Conservation (phyloP, 305 asterid genomes). For the Fraxinus sp. region DNA sequence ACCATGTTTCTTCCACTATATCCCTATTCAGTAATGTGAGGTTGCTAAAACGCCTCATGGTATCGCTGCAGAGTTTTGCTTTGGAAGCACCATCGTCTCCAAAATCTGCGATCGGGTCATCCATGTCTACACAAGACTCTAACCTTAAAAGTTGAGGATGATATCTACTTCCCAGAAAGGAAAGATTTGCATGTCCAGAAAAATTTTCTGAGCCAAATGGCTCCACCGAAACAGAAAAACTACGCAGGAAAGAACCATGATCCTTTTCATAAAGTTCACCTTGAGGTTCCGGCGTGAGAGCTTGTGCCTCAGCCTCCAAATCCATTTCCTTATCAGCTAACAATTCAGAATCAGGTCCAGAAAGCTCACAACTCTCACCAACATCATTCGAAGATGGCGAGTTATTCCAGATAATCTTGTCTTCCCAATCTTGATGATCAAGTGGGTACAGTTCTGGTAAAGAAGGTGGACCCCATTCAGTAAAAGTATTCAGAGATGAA, state of each 20-base stretch:
- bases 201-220: slow-evolving; percentile 57
- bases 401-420: slow-evolving; percentile 80
- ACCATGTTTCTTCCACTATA: slow-evolving; percentile 81
- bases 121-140: slow-evolving; percentile 55
- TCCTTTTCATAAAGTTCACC: slow-evolving; percentile 42
- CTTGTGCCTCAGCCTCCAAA: slow-evolving; percentile 36
- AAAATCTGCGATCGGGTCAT: slow-evolving; percentile 34
- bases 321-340: slow-evolving; percentile 46
- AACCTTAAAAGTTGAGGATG: slow-evolving; percentile 93
- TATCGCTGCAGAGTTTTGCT: slow-evolving; percentile 44
- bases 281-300: slow-evolving; percentile 33
- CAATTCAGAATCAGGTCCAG: slow-evolving; percentile 78
- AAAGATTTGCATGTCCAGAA: slow-evolving; percentile 29
- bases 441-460: slow-evolving; percentile 64
- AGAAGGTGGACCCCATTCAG: slow-evolving; percentile 42
- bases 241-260: slow-evolving; percentile 36
- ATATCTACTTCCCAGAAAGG: slow-evolving; percentile 34
- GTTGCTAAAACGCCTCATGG: slow-evolving; percentile 66
- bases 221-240: slow-evolving; percentile 50
- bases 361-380: slow-evolving; percentile 76
- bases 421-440: slow-evolving; percentile 99
- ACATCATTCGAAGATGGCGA: slow-evolving; percentile 58
- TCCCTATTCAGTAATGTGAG: slow-evolving; percentile 74
- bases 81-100: slow-evolving; percentile 47
- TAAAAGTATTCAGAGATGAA: slow-evolving; percentile 32